Conservation (phyloP, 371 early-diverging fungal genomes). For the Mucor lusitanicus region DNA sequence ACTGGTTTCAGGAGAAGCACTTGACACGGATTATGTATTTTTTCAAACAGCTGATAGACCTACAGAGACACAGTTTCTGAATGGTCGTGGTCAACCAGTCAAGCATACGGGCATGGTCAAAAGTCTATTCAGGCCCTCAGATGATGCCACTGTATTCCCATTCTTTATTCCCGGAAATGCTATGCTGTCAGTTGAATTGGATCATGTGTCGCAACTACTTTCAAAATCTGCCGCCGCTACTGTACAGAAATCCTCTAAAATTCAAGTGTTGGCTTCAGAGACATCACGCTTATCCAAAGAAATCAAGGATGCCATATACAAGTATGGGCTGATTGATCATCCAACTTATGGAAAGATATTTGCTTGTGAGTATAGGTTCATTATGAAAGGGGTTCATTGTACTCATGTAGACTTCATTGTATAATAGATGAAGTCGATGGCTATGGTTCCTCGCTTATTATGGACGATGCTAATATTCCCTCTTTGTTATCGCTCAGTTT, state of each 20-base stretch:
- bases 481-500: conserved; percentile 63
- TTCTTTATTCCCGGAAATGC: conserved; percentile 74
- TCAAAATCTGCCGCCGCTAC: neutral
- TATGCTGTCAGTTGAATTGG: conserved; percentile 63
- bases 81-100: conserved; percentile 59
- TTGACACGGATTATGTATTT: conserved; percentile 29
- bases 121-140: conserved; percentile 65
- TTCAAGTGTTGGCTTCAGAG: conserved; percentile 16
- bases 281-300: conserved; percentile 37
- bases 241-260: neutral
- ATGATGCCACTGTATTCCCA: conserved; percentile 65
- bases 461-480: conserved; percentile 77
- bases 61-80: conserved; percentile 60
- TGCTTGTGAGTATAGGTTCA: conserved; percentile 39
- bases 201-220: conserved; percentile 33
- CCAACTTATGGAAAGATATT: conserved; percentile 43
- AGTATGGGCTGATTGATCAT: conserved; percentile 52
- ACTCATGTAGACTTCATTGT: neutral
- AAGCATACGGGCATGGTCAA: conserved; percentile 62
- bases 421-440: conserved; percentile 64
- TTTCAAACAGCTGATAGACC: conserved; percentile 40
- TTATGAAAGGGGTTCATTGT: neutral
- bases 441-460: conserved; percentile 60
- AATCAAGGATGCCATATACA: conserved; percentile 59
- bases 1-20: conserved; percentile 18